Base-by-base conservation (phyloP, 2,329 filamentous ascomycete species). In the Fusarium sp. region DNA sequence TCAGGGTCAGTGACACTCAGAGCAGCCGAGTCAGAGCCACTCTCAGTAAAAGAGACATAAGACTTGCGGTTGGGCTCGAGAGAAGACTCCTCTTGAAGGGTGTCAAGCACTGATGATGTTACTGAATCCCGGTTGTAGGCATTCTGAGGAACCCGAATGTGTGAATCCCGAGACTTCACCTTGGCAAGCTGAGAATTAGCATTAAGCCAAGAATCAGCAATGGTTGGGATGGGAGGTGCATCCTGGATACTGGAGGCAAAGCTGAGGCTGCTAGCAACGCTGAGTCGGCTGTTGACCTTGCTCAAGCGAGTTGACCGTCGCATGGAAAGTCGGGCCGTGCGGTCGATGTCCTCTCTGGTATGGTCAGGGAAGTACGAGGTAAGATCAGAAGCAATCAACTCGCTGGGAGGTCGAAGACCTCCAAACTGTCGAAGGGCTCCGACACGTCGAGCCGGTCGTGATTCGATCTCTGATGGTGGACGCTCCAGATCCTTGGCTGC, bases 311-410 rank as follows among this genome's bases (percentile, higher is more conserved):
- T 94, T 44, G 95, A 98, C 75, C 96, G 90, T 75, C 95, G 90
- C 81, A 98, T 92, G 1, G 95, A 98, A 82, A 98, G 89, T 53
- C 96, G 93, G 70, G 97, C 95, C 1, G 96, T 98, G 75, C 94
- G 93, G 81, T 98, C 96, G 79, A 99, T 98, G 76, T 97, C 94
- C 79, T 97, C 95, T 62, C 94, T 91, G 54, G 95, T 91, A 77
- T 98, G 95, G 78, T 97, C 94, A 0, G 96, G 96, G 86, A 99
- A 99, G 85, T 98, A 99, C 0, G 95, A 97, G 3, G 94, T 96
- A 66, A 99, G 86, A 79, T 99, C 96, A 27, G 96, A 97, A 31
- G 95, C 95, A 79, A 99, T 99, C 80, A 99, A 89, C 84, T 99
- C 96, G 83, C 95, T 98, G 3, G 96, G 96, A 22, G 96, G 96